Evolutionary conservation across 352 stramenopile genomes (phyloP).

Genomic region (Poterioochromonas sp.): DNA sequence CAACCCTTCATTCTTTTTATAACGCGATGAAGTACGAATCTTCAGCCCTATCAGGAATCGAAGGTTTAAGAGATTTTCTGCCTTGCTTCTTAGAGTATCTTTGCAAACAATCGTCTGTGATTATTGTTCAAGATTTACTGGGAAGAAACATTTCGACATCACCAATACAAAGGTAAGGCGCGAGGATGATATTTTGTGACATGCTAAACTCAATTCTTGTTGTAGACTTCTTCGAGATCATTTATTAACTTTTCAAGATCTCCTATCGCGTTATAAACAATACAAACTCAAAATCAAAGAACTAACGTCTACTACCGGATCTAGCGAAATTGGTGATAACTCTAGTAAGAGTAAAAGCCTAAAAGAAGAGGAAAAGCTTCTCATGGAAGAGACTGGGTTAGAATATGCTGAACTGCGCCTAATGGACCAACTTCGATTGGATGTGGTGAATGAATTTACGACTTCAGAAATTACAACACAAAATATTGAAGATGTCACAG

Average conservation of each 20-base stretch:
- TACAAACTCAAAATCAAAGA: too few species aligned
- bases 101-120: background rate
- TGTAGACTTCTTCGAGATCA: constrained; percentile 1
- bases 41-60: background rate
- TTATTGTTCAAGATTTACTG: background rate
- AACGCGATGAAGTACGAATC: background rate
- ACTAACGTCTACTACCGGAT: too few species aligned
- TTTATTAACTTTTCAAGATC: constrained; percentile 16
- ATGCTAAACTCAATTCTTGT: background rate
- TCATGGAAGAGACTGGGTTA: too few species aligned
- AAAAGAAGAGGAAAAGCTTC: too few species aligned
- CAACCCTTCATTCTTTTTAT: background rate
- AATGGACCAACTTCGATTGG: too few species aligned
- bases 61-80: background rate
- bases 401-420: too few species aligned
- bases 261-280: background rate
- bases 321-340: too few species aligned
- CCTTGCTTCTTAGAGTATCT: background rate
- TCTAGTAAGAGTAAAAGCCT: too few species aligned
- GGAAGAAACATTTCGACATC: background rate
- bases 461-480: too few species aligned
- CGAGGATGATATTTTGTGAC: background rate
- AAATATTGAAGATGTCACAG: too few species aligned
- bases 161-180: constrained; percentile 16
- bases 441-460: too few species aligned